Conservation (phyloP, 2,329 filamentous ascomycete species). For the Didymella pinodella region DNA sequence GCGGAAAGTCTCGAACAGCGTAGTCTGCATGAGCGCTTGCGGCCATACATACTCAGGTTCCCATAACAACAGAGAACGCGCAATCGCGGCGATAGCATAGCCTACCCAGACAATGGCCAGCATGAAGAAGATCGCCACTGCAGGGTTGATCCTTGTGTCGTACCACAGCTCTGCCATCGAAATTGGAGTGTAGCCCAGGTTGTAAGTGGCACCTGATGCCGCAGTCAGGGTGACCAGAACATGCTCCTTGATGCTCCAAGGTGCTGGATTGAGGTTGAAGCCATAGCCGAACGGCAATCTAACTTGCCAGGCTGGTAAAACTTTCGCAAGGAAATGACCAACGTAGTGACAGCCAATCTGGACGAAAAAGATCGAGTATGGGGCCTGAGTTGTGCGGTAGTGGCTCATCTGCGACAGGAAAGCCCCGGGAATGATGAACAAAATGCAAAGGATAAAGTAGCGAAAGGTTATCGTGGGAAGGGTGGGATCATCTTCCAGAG, state of each 20-base stretch:
- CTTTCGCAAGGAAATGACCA: constrained; percentile 61
- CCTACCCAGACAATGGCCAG: constrained; percentile 65
- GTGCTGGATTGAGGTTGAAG: constrained; percentile 65
- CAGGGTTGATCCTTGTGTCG: constrained; percentile 60
- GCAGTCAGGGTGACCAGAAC: constrained; percentile 62
- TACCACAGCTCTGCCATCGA: constrained; percentile 67
- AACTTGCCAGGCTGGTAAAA: constrained; percentile 59
- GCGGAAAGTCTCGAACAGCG: constrained; percentile 65
- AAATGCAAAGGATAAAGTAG: constrained; percentile 63
- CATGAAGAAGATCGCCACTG: constrained; percentile 68
- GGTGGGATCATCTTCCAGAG: constrained; percentile 64
- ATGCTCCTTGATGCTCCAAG: constrained; percentile 65
- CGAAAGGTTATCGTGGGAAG: constrained; percentile 67
- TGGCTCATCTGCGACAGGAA: constrained; percentile 65
- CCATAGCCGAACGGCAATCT: constrained; percentile 57
- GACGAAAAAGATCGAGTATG: constrained; percentile 69
- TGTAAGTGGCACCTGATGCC: constrained; percentile 45
- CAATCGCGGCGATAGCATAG: constrained; percentile 66
- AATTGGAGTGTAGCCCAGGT: constrained; percentile 56
- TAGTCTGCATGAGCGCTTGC: constrained; percentile 63
- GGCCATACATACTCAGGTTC: constrained; percentile 65
- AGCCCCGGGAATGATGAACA: constrained; percentile 66
- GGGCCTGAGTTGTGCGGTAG: constrained; percentile 65
- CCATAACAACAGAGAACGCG: constrained; percentile 65
- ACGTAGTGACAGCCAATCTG: constrained; percentile 66